phyloP scores from a whole-genome alignment of 1,284 basidiomycete species.

The Ustilago shanxiensis region DNA sequence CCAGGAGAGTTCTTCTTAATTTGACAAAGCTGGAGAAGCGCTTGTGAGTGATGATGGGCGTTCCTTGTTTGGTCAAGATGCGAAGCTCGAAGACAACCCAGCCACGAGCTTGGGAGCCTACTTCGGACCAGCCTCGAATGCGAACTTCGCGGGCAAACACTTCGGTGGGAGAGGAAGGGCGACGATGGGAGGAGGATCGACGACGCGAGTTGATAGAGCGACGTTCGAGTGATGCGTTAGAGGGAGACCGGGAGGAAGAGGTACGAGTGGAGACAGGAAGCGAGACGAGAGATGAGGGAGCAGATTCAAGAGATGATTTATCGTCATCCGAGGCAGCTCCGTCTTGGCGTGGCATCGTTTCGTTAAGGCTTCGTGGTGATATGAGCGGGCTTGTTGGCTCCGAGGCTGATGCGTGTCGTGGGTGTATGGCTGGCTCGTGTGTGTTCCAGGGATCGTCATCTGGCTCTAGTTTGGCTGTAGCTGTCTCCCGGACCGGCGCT shows the following conservation, averaged over 20 bases:
- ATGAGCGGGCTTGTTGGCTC: slow-evolving; percentile 22
- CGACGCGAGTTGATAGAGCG: slow-evolving; percentile 15
- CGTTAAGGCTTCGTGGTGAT: slow-evolving; percentile 9
- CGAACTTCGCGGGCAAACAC: slow-evolving; percentile 55
- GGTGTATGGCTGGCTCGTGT: background rate
- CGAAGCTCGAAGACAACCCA: slow-evolving; percentile 63
- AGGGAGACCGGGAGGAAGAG: slow-evolving; percentile 35
- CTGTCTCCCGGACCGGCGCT: background rate
- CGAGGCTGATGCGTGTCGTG: slow-evolving; percentile 16
- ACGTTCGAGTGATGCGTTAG: slow-evolving; percentile 31
- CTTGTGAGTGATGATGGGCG: slow-evolving; percentile 41
- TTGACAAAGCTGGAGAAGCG: slow-evolving; percentile 57
- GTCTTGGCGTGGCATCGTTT: background rate
- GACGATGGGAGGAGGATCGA: slow-evolving; percentile 12
- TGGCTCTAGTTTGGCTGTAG: background rate
- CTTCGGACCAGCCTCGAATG: slow-evolving; percentile 61
- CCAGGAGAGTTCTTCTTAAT: slow-evolving; percentile 24
- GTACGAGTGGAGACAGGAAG: slow-evolving; percentile 47
- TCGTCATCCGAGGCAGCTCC: slow-evolving; percentile 23
- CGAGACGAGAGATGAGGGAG: slow-evolving; percentile 42
- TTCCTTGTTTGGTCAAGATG: slow-evolving; percentile 53
- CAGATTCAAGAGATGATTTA: slow-evolving; percentile 39
- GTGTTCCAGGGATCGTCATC: background rate
- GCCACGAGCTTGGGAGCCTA: slow-evolving; percentile 58
- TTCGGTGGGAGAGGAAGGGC: slow-evolving; percentile 2